Base-by-base conservation (phyloP, 495 filamentous ascomycete genomes). In the Cercophora newfieldiana region DNA sequence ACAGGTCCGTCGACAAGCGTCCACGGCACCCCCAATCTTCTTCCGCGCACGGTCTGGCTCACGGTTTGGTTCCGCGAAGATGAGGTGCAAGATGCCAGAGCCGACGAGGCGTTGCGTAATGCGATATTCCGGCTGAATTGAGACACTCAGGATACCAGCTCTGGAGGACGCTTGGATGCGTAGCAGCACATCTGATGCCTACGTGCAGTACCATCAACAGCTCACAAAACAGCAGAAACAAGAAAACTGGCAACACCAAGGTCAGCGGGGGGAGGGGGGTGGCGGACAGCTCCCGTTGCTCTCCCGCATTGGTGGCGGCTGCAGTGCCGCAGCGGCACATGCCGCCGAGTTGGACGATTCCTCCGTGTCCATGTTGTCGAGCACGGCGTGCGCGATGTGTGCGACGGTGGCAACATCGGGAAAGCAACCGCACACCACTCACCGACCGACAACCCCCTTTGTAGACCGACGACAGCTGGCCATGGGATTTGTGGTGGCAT, bases 61-160 rank as follows among this genome's bases (percentile, higher is more conserved):
- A 44, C 18, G 18, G 12, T 44, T 44, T 44, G 24, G 50, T 53
- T 24, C 24, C 50, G 50, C 21, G 19, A 53, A 53, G 50, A 53
- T 26, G 50, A 53, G 18, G n/a, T 8, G 50, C 6, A 53, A 7
- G 50, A 24, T 53, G 10, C 5, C 50, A 26, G 2, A 7, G 50
- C 50, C 5, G 50, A 53, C 10, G 50, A 53, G 50, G 50, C 50
- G 50, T 22, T 26, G 24, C 12, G 50, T 53, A 14, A 22, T 53
- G 50, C 21, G 50, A 53, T 24, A 24, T 53, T 53, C 50, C 50
- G 50, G 50, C 50, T 53, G 50, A 53, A 53, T 53, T 22, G n/a
- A 53, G 50, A 53, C 50, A 53, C 50, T 53, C 50, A 14, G 10
- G 12, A 22, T 14, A 53, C 50, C n/a, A 7, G 50, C 37, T 26